phyloP scores from a whole-genome alignment of 345 rosid genomes.

The Linum tenue region DNA sequence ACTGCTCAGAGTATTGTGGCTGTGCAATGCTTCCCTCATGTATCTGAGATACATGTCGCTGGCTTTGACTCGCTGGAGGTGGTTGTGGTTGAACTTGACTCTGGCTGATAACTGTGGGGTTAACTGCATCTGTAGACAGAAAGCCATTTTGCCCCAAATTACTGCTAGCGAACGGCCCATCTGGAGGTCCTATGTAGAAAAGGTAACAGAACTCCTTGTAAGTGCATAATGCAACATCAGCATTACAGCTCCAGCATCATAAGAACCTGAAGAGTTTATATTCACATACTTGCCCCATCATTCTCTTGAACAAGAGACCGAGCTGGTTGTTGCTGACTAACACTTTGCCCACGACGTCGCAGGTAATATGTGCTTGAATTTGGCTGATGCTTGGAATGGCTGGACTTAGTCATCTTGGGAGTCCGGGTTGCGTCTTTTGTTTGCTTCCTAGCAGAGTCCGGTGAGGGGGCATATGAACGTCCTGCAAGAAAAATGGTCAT shows the following conservation, averaged over 20 bases:
- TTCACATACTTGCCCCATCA: not conserved
- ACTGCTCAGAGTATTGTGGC: slow-evolving; percentile 14
- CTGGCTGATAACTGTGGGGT: slow-evolving; percentile 5
- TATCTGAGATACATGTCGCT: slow-evolving; percentile 9
- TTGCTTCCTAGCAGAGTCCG: not conserved
- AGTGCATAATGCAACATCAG: slow-evolving; percentile 5
- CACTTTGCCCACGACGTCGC: slow-evolving; percentile 17
- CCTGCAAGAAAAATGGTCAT: slow-evolving; percentile 15
- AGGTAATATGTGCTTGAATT: slow-evolving; percentile 12
- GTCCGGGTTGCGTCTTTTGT: slow-evolving; percentile 2
- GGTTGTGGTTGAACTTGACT: slow-evolving; percentile 6
- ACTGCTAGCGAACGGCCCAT: slow-evolving; percentile 6
- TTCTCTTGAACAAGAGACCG: slow-evolving; percentile 12
- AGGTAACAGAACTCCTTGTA: not conserved
- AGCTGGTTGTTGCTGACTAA: slow-evolving; percentile 15
- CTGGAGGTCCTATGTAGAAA: slow-evolving; percentile 9
- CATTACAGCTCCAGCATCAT: not conserved
- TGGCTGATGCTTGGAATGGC: slow-evolving; percentile 14
- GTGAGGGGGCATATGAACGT: slow-evolving; percentile 12
- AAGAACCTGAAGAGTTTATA: not conserved
- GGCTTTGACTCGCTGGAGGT: slow-evolving; percentile 12
- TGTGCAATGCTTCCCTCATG: slow-evolving; percentile 12
- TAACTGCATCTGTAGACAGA: slow-evolving; percentile 12
- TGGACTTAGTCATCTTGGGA: slow-evolving; percentile 4
- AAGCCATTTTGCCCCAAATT: slow-evolving; percentile 7